Base-by-base conservation (phyloP, 768 basidiomycete genomes). In the Fibroporia radiculosa region DNA sequence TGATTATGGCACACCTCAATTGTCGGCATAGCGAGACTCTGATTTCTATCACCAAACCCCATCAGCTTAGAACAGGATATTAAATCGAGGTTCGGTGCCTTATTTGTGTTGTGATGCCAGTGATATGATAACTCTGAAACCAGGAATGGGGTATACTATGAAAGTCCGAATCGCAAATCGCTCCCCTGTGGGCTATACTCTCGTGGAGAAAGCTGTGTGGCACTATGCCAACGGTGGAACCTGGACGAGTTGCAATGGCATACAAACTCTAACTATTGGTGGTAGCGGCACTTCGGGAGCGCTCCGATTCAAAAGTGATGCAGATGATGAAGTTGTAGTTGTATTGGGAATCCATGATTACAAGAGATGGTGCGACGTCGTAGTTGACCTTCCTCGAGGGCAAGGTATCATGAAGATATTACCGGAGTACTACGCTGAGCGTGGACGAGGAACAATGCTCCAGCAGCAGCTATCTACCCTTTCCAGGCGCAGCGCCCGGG, bases 231-330 rank as follows among this genome's bases (percentile, higher is more conserved):
- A 31, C 29, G 60, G 60, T 10, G 66, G 66, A 29, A 58, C 57
- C 13, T 68, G 67, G 66, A 44, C 43, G 25, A 39, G 56, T 18
- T 25, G 26, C 5, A 32, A 58, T 36, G 61, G 50, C 1, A 22
- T 18, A 12, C 46, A 42, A 40, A 56, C 54, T 16, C 62, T 72
- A 48, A 59, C 29, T 39, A 68, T 67, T 60, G 56, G 52, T 26
- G 62, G 59, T 4, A 71, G 68, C 46, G 69, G 67, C 32, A 70
- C 66, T 0, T 69, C 66, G 12, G 66, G 70, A 8, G 55, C 56
- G 5, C 40, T 72, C 14, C 66, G 65, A 44, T 60, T 70, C 53
- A 24, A 29, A 24, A 49, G 54, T 6, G 56, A 58, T 36, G 53
- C 39, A 6, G 61, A 56, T 44, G 66, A 69, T 41, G 45, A 36